phyloP scores from a whole-genome alignment of 1,284 basidiomycete species.

The Jaminaea rosea region DNA sequence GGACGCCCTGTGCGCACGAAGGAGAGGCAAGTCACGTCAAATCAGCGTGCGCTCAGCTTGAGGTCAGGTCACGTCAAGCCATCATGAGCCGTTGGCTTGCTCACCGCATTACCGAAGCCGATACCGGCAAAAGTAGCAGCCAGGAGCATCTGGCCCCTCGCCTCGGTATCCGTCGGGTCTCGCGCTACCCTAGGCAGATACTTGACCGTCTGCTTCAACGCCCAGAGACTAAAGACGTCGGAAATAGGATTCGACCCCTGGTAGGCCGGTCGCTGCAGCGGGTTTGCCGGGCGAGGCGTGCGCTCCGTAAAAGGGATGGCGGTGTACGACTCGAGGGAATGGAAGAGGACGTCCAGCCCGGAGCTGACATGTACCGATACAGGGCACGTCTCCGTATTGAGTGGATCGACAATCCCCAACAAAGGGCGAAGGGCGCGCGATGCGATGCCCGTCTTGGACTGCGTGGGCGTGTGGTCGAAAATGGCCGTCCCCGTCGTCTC shows the following conservation, averaged over 20 bases:
- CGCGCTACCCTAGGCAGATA: constrained; percentile 79
- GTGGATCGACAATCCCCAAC: constrained; percentile 75
- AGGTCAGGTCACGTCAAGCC: no score
- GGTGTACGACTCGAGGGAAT: constrained; percentile 69
- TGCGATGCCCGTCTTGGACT: constrained; percentile 94
- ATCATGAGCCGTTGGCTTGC: no score
- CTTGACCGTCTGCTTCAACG: constrained; percentile 78
- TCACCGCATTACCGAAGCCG: constrained; percentile 87
- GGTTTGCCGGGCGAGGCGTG: constrained; percentile 77
- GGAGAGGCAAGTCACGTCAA: not conserved
- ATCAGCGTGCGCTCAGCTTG: not conserved
- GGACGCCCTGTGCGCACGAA: constrained; percentile 56
- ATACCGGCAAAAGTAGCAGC: constrained; percentile 61
- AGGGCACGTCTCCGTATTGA: constrained; percentile 68
- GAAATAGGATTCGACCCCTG: constrained; percentile 91
- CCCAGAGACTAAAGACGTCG: constrained; percentile 93
- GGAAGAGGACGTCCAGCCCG: constrained; percentile 83
- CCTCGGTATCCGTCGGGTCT: constrained; percentile 66
- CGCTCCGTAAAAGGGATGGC: constrained; percentile 64
- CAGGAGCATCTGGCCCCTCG: constrained; percentile 81
- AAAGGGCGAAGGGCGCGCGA: constrained; percentile 81
- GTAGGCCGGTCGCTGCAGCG: constrained; percentile 77
- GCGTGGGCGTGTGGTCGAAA: constrained; percentile 62
- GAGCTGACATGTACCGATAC: constrained; percentile 75
- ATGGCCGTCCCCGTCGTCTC: constrained; percentile 96